Evolutionary conservation across 2,329 filamentous ascomycete genomes (phyloP), one percentile per base, ranked within the genome.

Genomic region (Helotiales sp.): DNA sequence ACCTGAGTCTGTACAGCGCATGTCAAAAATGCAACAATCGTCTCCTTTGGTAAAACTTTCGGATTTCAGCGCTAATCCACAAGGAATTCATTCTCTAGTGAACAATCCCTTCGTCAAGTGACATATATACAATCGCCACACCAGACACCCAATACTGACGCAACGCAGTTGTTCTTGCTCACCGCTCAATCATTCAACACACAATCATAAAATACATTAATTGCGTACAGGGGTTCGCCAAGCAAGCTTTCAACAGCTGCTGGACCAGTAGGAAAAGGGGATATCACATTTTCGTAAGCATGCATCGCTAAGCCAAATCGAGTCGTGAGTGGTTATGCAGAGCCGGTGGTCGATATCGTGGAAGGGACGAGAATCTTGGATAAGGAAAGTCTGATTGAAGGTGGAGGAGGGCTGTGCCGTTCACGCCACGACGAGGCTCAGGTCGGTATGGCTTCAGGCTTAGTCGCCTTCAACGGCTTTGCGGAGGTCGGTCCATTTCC

Each of bases 401-500:
- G 40, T 3, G 40, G n/a, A 44, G 50, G 15, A 42, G 22, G 22
- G 44, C 47, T 63, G 54, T 62, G 62, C n/a, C n/a, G n/a, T n/a
- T n/a, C 57, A 62, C 30, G 34, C 60, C 59, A 55, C 54, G 55
- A 38, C 46, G 33, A 19, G n/a, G 13, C 30, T 53, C 7, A 15
- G 36, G 17, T 52, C 25, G 27, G 12, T n/a, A n/a, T n/a, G n/a
- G n/a, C n/a, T n/a, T n/a, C n/a, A n/a, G n/a, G 31, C 9, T 58
- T 55, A 65, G 29, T 70, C 79, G 44, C 66, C 80, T n/a, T n/a
- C n/a, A 52, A 85, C 76, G 42, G 81, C 80, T 67, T 79, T 82
- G 60, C 79, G 78, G 52, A 93, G 77, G 66, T 93, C 90, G 51
- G 83, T 84, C 89, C 89, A 93, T 76, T 89, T 91, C 66, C 89